Conservation (phyloP, 495 filamentous ascomycete genomes). For the Tuber umbilicatum region DNA sequence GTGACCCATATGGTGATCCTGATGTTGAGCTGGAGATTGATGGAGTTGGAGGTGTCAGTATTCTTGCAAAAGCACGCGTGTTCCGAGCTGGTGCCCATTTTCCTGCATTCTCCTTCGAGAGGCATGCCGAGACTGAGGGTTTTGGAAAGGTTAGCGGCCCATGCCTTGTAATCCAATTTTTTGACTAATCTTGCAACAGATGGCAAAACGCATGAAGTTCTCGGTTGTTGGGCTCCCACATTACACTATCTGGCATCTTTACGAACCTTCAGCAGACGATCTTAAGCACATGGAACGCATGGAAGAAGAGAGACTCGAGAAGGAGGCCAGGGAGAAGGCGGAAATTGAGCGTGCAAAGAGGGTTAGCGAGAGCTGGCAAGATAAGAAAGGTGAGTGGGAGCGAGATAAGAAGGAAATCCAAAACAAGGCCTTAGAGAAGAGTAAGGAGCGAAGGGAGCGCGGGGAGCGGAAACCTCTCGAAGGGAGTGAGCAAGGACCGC, state of each 20-base stretch:
- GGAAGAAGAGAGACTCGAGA: slow-evolving; percentile 58
- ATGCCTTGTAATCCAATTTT: slow-evolving; percentile 10
- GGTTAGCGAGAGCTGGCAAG: slow-evolving; percentile 53
- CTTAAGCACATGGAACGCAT: slow-evolving; percentile 87
- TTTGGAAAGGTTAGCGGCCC: slow-evolving; percentile 78
- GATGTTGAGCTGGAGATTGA: slow-evolving; percentile 99
- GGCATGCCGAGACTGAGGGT: slow-evolving; percentile 95
- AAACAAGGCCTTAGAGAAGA: slow-evolving; percentile 56
- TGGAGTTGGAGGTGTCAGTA: slow-evolving; percentile 94
- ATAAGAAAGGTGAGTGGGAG: slow-evolving; percentile 68
- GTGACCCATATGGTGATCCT: slow-evolving; percentile 94
- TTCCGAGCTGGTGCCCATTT: slow-evolving; percentile 95
- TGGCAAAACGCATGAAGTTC: slow-evolving; percentile 92
- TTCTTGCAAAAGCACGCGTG: slow-evolving; percentile 89
- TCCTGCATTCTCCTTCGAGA: slow-evolving; percentile 97
- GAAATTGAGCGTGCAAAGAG: slow-evolving; percentile 49
- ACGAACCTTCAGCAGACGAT: slow-evolving; percentile 96
- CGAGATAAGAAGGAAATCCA: slow-evolving; percentile 71
- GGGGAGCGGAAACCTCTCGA: slow-evolving; percentile 9
- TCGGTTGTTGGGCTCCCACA: slow-evolving; percentile 96
- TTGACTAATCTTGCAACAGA: slow-evolving; percentile 50
- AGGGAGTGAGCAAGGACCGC: slow-evolving; percentile 32
- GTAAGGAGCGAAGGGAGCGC: slow-evolving; percentile 26
- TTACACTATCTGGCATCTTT: slow-evolving; percentile 99
- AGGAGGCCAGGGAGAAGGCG: slow-evolving; percentile 55